Percentiles rank a stretch among this genome's conserved stretches.
Conservation (phyloP, 495 filamentous ascomycete species). For the Daldinia loculata region DNA sequence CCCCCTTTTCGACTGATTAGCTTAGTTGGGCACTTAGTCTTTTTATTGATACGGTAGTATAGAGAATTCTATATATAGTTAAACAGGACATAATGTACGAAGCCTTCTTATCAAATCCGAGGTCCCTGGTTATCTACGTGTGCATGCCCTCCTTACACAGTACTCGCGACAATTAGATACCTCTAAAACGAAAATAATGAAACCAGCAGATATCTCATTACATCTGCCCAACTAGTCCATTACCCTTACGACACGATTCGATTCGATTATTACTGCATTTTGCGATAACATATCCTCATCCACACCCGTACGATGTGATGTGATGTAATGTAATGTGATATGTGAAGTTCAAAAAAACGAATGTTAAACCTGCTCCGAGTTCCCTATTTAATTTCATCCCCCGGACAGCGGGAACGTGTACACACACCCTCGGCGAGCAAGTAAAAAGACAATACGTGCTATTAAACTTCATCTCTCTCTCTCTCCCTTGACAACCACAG, state of each 20-base stretch:
- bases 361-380: neutral
- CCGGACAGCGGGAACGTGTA: neutral
- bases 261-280: neutral
- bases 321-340: too few relatives aligned
- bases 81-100: too few relatives aligned
- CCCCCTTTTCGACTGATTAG: too few relatives aligned
- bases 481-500: neutral
- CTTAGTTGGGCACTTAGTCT: too few relatives aligned
- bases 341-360: neutral
- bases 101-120: too few relatives aligned
- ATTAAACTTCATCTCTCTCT: conserved; percentile 19
- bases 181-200: neutral
- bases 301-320: too few relatives aligned
- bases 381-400: neutral
- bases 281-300: neutral
- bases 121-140: neutral
- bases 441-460: neutral
- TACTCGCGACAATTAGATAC: too few relatives aligned
- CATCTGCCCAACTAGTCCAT: neutral
- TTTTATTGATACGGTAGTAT: too few relatives aligned
- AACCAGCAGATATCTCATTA: neutral
- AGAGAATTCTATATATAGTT: too few relatives aligned
- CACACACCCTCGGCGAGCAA: neutral
- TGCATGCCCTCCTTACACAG: neutral
- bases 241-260: neutral